Evolutionary conservation across 1,139 yeast genomes (phyloP).

Genomic region (Candida sojae): DNA sequence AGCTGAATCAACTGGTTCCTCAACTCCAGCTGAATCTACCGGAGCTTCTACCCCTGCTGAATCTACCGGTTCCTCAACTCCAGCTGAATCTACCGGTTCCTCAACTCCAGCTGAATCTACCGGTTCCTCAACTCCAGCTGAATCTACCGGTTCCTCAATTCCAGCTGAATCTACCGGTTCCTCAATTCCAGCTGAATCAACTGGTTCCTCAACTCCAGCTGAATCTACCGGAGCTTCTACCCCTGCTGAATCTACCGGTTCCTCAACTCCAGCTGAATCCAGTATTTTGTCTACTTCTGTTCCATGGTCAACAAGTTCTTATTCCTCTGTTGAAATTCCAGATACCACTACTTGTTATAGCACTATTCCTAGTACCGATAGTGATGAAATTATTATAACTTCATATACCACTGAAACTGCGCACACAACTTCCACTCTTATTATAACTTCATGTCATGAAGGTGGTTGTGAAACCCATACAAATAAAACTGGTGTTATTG

Average conservation of each 20-base stretch:
- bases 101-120: not conserved
- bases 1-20: no score
- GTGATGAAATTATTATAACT: constrained; percentile 7
- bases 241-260: not conserved
- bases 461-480: constrained; percentile 18
- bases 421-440: constrained; percentile 16
- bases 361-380: constrained; percentile 4
- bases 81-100: not conserved
- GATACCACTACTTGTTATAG: constrained; percentile 1
- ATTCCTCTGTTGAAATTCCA: constrained; percentile 1
- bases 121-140: not conserved
- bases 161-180: not conserved
- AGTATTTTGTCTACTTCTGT: not conserved
- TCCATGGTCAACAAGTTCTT: not conserved
- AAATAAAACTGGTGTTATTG: constrained; percentile 26
- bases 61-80: not conserved
- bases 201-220: not conserved
- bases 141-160: not conserved
- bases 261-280: not conserved
- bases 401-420: constrained; percentile 7
- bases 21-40: no score
- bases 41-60: not conserved
- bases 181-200: not conserved
- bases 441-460: constrained; percentile 22
- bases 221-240: not conserved